phyloP scores from a whole-genome alignment of 192 early-diverging fungal species.

The Linnemannia elongata region DNA sequence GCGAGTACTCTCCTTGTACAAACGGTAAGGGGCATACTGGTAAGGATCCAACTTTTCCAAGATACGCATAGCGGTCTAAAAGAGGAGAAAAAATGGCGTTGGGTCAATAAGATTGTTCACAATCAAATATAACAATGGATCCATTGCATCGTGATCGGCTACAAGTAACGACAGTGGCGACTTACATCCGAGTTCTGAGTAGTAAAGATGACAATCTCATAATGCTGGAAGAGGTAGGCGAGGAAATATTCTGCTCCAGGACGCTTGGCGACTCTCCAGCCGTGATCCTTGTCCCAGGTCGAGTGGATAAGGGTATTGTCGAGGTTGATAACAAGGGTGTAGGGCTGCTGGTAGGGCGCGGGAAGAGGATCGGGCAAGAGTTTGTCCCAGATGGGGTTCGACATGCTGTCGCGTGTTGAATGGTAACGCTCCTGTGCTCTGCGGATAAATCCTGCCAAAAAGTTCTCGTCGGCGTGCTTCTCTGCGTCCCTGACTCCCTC shows the following conservation, averaged over 20 bases:
- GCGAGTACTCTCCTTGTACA: constrained; percentile 93
- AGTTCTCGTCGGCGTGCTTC: constrained; percentile 36
- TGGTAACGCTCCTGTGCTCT: constrained; percentile 40
- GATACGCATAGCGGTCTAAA: constrained; percentile 85
- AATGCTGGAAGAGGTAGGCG: constrained; percentile 90
- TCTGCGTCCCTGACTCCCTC: constrained; percentile 36
- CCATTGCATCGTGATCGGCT: background rate
- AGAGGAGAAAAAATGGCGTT: constrained; percentile 8
- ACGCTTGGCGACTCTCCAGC: constrained; percentile 97
- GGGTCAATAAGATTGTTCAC: background rate
- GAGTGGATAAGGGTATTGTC: constrained; percentile 94
- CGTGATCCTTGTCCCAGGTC: constrained; percentile 95
- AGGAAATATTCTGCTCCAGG: constrained; percentile 97
- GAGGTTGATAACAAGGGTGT: constrained; percentile 96
- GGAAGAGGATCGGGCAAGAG: constrained; percentile 93
- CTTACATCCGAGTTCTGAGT: constrained; percentile 86
- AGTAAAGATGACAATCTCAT: constrained; percentile 97
- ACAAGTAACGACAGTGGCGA: constrained; percentile 2
- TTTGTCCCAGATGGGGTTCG: constrained; percentile 85
- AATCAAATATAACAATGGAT: background rate
- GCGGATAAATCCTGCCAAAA: constrained; percentile 20
- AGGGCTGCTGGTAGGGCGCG: constrained; percentile 86
- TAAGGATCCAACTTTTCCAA: constrained; percentile 93
- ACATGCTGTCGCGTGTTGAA: constrained; percentile 52
- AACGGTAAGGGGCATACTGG: constrained; percentile 85